Conservation (phyloP, 83 land plant species). For the Picea abies region DNA sequence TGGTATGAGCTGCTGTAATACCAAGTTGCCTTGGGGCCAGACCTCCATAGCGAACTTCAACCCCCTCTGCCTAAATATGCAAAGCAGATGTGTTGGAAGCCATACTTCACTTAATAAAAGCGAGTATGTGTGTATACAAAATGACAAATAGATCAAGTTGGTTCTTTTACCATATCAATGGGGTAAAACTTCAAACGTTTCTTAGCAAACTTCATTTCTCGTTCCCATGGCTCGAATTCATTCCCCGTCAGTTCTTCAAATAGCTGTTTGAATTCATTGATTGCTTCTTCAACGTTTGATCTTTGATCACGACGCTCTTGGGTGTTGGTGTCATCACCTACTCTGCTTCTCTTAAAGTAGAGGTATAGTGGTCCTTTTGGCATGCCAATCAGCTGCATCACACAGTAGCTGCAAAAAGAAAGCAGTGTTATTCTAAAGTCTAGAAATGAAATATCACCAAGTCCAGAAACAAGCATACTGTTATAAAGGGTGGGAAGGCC, state of each 20-base stretch:
- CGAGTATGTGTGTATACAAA: too few relatives aligned
- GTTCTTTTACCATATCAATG: constrained; percentile 60
- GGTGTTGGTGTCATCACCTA: constrained; percentile 51
- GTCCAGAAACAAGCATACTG: background rate
- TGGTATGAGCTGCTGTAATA: constrained; percentile 55
- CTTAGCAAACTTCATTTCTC: constrained; percentile 71
- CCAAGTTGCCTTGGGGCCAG: constrained; percentile 65
- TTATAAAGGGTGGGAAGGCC: background rate
- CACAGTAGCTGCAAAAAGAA: constrained; percentile 43
- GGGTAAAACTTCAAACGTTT: constrained; percentile 61
- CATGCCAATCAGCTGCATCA: constrained; percentile 64
- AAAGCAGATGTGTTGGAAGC: too few relatives aligned
- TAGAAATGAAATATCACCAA: background rate
- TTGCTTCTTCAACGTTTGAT: constrained; percentile 27
- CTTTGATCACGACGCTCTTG: constrained; percentile 64
- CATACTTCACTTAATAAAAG: too few relatives aligned
- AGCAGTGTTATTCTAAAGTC: too few relatives aligned
- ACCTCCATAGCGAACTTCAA: constrained; percentile 74
- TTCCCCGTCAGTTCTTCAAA: constrained; percentile 79
- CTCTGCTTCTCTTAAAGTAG: constrained; percentile 62
- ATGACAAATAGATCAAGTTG: too few relatives aligned
- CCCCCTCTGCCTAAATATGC: constrained; percentile 48
- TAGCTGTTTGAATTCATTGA: constrained; percentile 57
- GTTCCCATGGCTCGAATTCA: constrained; percentile 84
- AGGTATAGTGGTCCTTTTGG: constrained; percentile 51